Evolutionary conservation across 148 eudicot species (phyloP), one percentile per base, ranked within the genome.

Genomic region (Cornus kousa): DNA sequence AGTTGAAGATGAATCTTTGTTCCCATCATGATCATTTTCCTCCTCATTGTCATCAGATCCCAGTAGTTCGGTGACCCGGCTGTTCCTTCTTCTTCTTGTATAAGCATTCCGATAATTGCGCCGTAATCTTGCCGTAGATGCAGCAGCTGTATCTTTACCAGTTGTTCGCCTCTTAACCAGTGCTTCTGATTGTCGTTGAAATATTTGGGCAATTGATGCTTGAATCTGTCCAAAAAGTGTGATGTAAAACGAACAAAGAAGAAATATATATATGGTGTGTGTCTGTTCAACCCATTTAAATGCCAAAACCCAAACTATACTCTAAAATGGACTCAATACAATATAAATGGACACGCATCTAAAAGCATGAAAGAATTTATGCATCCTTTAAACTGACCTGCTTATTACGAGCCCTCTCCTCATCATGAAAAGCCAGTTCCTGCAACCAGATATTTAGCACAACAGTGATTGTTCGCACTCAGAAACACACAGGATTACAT

Each of bases 151-250:
- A 24, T 84, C 88, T 82, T 82, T 84, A 48, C 75, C 70, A 13
- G 67, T 67, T 72, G 79, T 70, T 37, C 86, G 82, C 73, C 83
- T 86, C 72, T 75, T 85, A 67, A 80, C 85, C 8, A 84, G 77
- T 71, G 85, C 92, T 84, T 89, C 92, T 48, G 90, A 80, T 82
- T 89, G 92, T 81, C 89, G 82, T 46, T 32, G 82, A 24, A 78
- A 76, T 69, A 85, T 86, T 73, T 84, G 79, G n/a, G 89, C 83
- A 48, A 89, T 89, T 9, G 84, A 86, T 12, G 83, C 87, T 80
- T 89, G 92, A 81, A 87, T 89, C 90, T 89, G 83, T 72, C 62
- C 62, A 74, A 70, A 24, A 50, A 20, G 5, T 65, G 13, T 19
- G 43, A 39, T 43, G 10, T 43, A 9, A 43, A 43, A 43, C 48